These are phyloP conservation scores for Thielaviopsis euricoi DNA, from an alignment of 2,329 filamentous ascomycete species.

Conservation along the genomic window DNA sequence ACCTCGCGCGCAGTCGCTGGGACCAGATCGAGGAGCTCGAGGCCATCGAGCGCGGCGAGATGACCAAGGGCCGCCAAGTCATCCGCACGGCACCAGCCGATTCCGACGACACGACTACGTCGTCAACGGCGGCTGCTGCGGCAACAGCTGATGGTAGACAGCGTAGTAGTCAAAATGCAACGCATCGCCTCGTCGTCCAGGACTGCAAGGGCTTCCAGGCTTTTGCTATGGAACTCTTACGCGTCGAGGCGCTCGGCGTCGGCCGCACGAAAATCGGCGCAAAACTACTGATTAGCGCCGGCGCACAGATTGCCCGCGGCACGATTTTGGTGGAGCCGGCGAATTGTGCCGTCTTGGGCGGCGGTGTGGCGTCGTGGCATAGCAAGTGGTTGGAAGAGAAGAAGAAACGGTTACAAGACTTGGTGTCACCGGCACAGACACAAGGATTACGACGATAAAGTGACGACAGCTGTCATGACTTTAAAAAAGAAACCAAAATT, in stretches of 20 bases:
- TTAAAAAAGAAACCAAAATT: background rate
- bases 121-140: conserved; percentile 16
- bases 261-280: conserved; percentile 55
- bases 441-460: background rate
- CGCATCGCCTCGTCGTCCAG: conserved; percentile 70
- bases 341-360: conserved; percentile 59
- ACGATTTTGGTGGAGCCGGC: conserved; percentile 60
- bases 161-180: conserved; percentile 27
- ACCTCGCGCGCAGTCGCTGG: conserved; percentile 66
- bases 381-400: conserved; percentile 58
- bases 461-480: background rate
- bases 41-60: conserved; percentile 54
- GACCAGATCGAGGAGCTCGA: conserved; percentile 75
- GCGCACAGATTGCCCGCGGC: conserved; percentile 53
- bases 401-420: conserved; percentile 50
- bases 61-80: conserved; percentile 61
- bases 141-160: conserved; percentile 6
- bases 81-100: conserved; percentile 42
- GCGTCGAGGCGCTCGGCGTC: conserved; percentile 48
- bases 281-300: conserved; percentile 58
- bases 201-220: conserved; percentile 55
- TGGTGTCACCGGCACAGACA: conserved; percentile 24
- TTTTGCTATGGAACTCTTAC: conserved; percentile 55
- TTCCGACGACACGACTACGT: conserved; percentile 29
- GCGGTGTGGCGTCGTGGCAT: conserved; percentile 70